Evolutionary conservation across 495 filamentous ascomycete species (phyloP).

Genomic region (Podospora pseudoanserina): DNA sequence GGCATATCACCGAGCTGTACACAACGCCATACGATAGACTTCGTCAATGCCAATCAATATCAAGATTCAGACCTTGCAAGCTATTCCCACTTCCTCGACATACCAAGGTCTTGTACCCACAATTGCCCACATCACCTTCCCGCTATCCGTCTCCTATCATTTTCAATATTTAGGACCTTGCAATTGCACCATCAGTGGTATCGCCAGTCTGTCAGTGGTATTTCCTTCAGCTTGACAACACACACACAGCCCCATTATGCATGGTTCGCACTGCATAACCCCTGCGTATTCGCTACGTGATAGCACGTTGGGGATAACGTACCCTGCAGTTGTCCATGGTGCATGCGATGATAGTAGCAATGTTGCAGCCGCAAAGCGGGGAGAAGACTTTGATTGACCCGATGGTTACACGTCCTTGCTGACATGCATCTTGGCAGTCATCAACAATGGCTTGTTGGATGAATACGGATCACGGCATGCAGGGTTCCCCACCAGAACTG

Average conservation of each 20-base stretch:
- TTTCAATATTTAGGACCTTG: background rate
- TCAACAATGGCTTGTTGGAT: background rate
- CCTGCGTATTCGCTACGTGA: background rate
- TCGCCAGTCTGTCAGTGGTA: background rate
- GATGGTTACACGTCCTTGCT: background rate
- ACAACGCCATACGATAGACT: background rate
- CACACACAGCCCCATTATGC: background rate
- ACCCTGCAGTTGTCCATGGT: background rate
- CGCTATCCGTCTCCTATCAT: background rate
- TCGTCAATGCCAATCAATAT: background rate
- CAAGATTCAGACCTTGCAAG: background rate
- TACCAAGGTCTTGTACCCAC: background rate
- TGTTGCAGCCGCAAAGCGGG: background rate
- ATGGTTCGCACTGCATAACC: background rate
- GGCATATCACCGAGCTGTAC: background rate
- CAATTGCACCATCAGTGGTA: background rate
- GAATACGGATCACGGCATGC: background rate
- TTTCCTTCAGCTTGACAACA: background rate
- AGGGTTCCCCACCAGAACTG: background rate
- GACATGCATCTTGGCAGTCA: background rate
- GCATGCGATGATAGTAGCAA: background rate
- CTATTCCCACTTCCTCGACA: background rate
- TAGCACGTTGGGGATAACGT: background rate
- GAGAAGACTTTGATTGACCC: background rate
- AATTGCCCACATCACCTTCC: background rate